Conservation (phyloP, 2,329 filamentous ascomycete species). For the Alternaria hordeiaustralica region DNA sequence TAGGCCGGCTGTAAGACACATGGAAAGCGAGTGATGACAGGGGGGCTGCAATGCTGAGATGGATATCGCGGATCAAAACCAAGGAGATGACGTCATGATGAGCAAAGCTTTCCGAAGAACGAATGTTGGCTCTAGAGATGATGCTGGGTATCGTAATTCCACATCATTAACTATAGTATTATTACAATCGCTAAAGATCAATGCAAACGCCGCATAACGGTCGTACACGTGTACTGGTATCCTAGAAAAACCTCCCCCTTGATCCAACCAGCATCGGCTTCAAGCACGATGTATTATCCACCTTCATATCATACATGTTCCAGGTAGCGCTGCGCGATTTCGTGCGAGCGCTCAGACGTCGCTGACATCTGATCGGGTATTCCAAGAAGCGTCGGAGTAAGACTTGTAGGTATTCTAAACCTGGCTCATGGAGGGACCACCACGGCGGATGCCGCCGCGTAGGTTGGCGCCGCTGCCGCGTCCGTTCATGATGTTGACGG, state of each 20-base stretch:
- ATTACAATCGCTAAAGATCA: slow-evolving; percentile 12
- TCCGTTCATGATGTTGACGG: slow-evolving; percentile 63
- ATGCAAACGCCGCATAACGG: slow-evolving; percentile 1
- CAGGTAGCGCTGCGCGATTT: neutral
- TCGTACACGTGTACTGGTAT: slow-evolving; percentile 8
- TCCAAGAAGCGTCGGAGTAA: slow-evolving; percentile 36
- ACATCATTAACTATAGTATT: slow-evolving; percentile 11
- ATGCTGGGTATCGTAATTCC: neutral
- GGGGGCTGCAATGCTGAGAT: neutral
- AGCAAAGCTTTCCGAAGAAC: neutral
- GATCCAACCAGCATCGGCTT: slow-evolving; percentile 1
- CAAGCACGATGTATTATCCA: slow-evolving; percentile 8
- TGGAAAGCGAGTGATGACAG: neutral
- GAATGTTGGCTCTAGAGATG: neutral
- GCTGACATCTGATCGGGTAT: slow-evolving; percentile 27
- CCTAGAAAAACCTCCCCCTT: neutral
- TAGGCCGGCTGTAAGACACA: neutral
- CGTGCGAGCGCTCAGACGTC: slow-evolving; percentile 7
- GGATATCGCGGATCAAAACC: neutral
- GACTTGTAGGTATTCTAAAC: slow-evolving; percentile 52
- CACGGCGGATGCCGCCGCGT: slow-evolving; percentile 57
- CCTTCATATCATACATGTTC: slow-evolving; percentile 6
- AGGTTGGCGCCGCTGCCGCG: slow-evolving; percentile 54
- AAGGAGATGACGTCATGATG: neutral
- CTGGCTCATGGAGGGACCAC: slow-evolving; percentile 61